Percentiles rank a stretch among this genome's conserved stretches.
Conservation (phyloP, 495 filamentous ascomycete genomes). For the Penicillium pancosmium region DNA sequence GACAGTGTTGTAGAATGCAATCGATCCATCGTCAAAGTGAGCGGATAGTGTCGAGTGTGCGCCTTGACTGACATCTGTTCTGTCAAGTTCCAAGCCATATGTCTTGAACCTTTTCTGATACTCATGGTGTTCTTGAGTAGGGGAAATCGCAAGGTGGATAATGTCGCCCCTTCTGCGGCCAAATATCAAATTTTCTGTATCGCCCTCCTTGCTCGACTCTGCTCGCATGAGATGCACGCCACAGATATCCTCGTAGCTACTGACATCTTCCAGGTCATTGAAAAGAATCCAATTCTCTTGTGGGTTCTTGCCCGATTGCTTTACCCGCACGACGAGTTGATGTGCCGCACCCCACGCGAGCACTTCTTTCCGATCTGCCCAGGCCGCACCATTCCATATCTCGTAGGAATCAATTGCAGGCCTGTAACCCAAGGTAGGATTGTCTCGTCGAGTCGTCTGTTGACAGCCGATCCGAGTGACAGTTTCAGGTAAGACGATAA, state of each 20-base stretch:
- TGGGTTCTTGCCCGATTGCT: conserved; percentile 25
- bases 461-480: conserved; percentile 34
- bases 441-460: conserved; percentile 36
- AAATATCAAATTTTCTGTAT: conserved; percentile 43
- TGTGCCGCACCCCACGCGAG: conserved; percentile 66
- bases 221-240: conserved; percentile 55
- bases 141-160: conserved; percentile 38
- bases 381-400: conserved; percentile 50
- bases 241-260: conserved; percentile 67
- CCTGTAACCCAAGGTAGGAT: conserved; percentile 66
- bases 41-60: conserved; percentile 47
- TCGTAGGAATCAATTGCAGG: conserved; percentile 66
- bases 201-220: conserved; percentile 33
- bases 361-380: conserved; percentile 58
- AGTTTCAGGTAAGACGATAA: conserved; percentile 46
- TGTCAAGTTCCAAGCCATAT: conserved; percentile 30
- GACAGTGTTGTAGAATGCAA: conserved; percentile 51
- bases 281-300: conserved; percentile 52
- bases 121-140: conserved; percentile 26
- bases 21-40: conserved; percentile 43
- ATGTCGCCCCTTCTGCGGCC: conserved; percentile 44
- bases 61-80: conserved; percentile 35
- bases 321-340: conserved; percentile 53
- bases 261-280: conserved; percentile 50
- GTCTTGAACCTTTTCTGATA: conserved; percentile 39